Conservation (phyloP, 2,329 filamentous ascomycete species). For the Trichoderma sp. region DNA sequence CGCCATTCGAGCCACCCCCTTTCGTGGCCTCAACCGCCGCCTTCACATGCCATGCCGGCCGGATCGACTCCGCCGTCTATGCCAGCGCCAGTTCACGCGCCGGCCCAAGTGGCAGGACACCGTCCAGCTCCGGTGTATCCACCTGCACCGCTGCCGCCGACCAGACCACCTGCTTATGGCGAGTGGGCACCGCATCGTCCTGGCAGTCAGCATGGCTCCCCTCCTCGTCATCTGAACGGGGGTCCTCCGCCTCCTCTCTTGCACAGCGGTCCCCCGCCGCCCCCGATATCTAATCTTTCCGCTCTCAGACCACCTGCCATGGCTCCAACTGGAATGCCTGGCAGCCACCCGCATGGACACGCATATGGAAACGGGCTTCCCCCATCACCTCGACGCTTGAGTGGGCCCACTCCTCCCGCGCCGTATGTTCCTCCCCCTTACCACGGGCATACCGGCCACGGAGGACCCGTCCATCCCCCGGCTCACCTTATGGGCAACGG, state of each 20-base stretch:
- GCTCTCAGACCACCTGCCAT: conserved; percentile 51
- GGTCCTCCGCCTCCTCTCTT: conserved; percentile 39
- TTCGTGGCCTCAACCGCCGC: conserved; percentile 28
- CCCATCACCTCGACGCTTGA: conserved; percentile 48
- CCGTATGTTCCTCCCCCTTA: conserved; percentile 42
- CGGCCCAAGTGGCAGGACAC: conserved; percentile 30
- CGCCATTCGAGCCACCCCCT: conserved; percentile 25
- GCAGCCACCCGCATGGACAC: conserved; percentile 41
- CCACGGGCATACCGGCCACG: conserved; percentile 27
- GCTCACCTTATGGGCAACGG: conserved; percentile 37
- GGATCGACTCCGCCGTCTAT: conserved; percentile 19
- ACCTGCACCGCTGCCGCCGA: conserved; percentile 29
- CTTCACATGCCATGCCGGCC: conserved; percentile 24
- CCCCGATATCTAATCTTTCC: conserved; percentile 37
- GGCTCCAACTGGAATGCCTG: conserved; percentile 34
- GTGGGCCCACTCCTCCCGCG: conserved; percentile 41
- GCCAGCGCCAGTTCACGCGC: conserved; percentile 23
- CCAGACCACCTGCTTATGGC: conserved; percentile 31
- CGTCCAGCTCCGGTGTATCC: conserved; percentile 31
- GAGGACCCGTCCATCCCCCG: conserved; percentile 25
- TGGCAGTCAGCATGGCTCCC: conserved; percentile 48
- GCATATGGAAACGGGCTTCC: conserved; percentile 46
- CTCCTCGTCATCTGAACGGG: conserved; percentile 51
- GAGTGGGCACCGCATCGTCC: conserved; percentile 50
- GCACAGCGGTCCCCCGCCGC: conserved; percentile 29